Conservation (phyloP, 345 rosid species). For the Salix viminalis region DNA sequence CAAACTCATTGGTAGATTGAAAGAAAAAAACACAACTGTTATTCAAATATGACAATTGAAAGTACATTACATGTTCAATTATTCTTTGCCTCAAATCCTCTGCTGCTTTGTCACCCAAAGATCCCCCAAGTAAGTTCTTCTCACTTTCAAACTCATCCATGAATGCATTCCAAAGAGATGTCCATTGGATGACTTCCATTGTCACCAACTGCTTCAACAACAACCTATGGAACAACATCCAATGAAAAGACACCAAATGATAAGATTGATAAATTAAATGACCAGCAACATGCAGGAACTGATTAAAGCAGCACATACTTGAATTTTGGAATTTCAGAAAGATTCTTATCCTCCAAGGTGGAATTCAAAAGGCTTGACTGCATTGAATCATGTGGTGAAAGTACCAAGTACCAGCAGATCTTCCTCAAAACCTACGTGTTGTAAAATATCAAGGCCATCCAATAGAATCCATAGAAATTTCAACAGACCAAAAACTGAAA, state of each 20-base stretch:
- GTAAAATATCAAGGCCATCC: background rate
- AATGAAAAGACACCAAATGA: conserved; percentile 1
- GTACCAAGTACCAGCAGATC: conserved; percentile 74
- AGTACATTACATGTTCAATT: conserved; percentile 72
- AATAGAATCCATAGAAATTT: background rate
- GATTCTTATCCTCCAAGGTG: conserved; percentile 73
- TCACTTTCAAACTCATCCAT: conserved; percentile 85
- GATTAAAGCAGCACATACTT: conserved; percentile 35
- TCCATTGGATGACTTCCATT: conserved; percentile 98
- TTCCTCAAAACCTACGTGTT: conserved; percentile 58
- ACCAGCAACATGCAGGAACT: background rate
- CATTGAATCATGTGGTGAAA: conserved; percentile 77
- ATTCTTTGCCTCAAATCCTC: conserved; percentile 88
- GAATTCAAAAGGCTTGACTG: conserved; percentile 80
- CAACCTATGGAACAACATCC: conserved; percentile 40
- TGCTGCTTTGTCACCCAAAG: conserved; percentile 86
- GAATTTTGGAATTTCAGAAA: conserved; percentile 74
- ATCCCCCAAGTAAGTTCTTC: conserved; percentile 76
- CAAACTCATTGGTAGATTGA: background rate
- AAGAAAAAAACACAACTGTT: background rate
- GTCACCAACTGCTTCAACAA: conserved; percentile 85
- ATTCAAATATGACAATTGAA: background rate
- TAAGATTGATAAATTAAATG: background rate
- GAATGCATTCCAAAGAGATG: conserved; percentile 79
- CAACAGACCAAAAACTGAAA: background rate